Conservation (phyloP, 179 eudicot species). For the Vitellaria paradoxa region DNA sequence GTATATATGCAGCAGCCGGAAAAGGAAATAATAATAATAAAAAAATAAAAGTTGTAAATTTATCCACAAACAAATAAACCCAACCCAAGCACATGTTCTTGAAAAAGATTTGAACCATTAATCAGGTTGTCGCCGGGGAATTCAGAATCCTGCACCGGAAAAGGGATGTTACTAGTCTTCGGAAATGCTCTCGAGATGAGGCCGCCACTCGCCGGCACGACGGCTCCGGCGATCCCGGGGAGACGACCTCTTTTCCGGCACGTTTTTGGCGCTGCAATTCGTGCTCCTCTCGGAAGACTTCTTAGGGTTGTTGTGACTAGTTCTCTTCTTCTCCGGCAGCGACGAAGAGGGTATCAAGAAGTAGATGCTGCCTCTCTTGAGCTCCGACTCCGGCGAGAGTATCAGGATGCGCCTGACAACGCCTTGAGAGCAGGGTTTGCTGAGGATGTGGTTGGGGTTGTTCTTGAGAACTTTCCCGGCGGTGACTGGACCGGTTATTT, state of each 20-base stretch:
- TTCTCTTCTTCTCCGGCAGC: slow-evolving; percentile 29
- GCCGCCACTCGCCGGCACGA: slow-evolving; percentile 35
- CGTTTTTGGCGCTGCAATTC: slow-evolving; percentile 7
- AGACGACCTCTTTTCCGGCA: slow-evolving; percentile 20
- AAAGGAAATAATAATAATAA: not conserved
- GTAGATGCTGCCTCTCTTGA: slow-evolving; percentile 76
- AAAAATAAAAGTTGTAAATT: slow-evolving; percentile 9
- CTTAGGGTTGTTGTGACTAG: slow-evolving; percentile 5
- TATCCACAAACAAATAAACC: slow-evolving; percentile 19
- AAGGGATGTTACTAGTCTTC: slow-evolving; percentile 28
- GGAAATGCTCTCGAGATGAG: slow-evolving; percentile 42
- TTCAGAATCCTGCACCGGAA: not conserved
- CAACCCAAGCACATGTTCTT: not conserved
- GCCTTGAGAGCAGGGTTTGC: slow-evolving; percentile 68
- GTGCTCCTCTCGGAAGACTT: slow-evolving; percentile 20
- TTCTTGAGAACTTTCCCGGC: slow-evolving; percentile 61
- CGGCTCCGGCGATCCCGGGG: slow-evolving; percentile 24
- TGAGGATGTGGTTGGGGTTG: slow-evolving; percentile 71
- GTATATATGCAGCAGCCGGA: slow-evolving; percentile 11
- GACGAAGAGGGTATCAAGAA: slow-evolving; percentile 69
- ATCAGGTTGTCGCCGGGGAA: not conserved
- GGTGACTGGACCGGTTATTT: slow-evolving; percentile 54
- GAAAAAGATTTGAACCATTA: slow-evolving; percentile 6
- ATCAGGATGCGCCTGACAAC: slow-evolving; percentile 58
- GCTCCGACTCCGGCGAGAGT: slow-evolving; percentile 67